These are phyloP conservation scores for Penicillium brevicompactum DNA, from an alignment of 2,329 filamentous ascomycete genomes.

Conservation along the genomic window DNA sequence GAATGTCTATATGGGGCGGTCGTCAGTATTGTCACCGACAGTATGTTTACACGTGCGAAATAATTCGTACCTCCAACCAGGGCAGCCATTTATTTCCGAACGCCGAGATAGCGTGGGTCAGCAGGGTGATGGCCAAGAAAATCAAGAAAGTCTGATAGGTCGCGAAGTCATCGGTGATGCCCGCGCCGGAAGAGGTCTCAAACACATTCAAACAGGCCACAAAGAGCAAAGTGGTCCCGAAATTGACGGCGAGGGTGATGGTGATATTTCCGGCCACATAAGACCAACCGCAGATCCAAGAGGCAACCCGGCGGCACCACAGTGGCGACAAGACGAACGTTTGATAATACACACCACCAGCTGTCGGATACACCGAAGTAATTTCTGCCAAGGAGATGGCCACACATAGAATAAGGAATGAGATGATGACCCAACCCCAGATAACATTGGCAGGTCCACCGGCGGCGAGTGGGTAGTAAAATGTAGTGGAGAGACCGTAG, in stretches of 20 bases:
- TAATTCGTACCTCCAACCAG: slow-evolving; percentile 64
- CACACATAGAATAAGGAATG: slow-evolving; percentile 63
- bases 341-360: slow-evolving; percentile 70
- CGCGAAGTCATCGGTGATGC: slow-evolving; percentile 56
- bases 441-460: slow-evolving; percentile 70
- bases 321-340: slow-evolving; percentile 66
- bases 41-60: slow-evolving; percentile 51
- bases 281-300: slow-evolving; percentile 70
- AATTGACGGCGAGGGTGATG: slow-evolving; percentile 73
- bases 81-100: slow-evolving; percentile 58
- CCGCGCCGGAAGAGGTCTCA: slow-evolving; percentile 48
- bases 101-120: slow-evolving; percentile 56
- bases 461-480: slow-evolving; percentile 68
- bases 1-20: slow-evolving; percentile 68
- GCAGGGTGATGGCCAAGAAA: slow-evolving; percentile 69
- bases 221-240: slow-evolving; percentile 63
- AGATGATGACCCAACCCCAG: slow-evolving; percentile 69
- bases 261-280: slow-evolving; percentile 80
- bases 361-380: slow-evolving; percentile 67
- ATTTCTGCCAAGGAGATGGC: slow-evolving; percentile 69
- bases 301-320: slow-evolving; percentile 65
- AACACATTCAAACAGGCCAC: slow-evolving; percentile 60
- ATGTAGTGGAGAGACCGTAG: slow-evolving; percentile 66
- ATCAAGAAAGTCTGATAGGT: slow-evolving; percentile 68
- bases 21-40: slow-evolving; percentile 49